phyloP scores from a whole-genome alignment of 2,329 filamentous ascomycete species.

The Fusarium xylarioides region DNA sequence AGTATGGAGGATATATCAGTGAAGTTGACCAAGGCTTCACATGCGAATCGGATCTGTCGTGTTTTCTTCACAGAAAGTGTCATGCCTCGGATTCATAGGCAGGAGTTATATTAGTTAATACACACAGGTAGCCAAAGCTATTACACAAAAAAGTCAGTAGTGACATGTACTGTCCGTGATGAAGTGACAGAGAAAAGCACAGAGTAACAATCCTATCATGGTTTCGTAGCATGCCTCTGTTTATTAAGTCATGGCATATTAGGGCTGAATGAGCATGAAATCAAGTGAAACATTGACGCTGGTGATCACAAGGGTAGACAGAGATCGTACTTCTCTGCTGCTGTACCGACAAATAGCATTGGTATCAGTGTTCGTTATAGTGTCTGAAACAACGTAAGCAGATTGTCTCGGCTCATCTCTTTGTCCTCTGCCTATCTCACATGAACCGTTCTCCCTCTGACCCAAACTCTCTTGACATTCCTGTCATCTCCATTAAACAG shows the following conservation, averaged over 20 bases:
- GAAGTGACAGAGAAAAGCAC: neutral
- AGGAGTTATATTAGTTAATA: neutral
- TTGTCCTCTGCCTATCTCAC: neutral
- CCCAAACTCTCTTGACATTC: conserved; percentile 90
- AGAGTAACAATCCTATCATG: neutral
- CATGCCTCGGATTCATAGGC: neutral
- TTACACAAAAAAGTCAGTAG: neutral
- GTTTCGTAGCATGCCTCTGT: conserved; percentile 2
- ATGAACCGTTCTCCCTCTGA: conserved; percentile 84
- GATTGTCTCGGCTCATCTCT: neutral
- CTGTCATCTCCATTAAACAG: conserved; percentile 92
- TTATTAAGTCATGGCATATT: neutral
- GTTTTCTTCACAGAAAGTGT: neutral
- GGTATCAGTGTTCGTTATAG: neutral
- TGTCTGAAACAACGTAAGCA: neutral
- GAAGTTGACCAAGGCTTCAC: neutral
- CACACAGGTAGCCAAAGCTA: neutral
- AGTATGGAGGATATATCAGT: neutral
- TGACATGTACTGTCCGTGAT: neutral
- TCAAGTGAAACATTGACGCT: neutral
- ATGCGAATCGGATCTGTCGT: neutral
- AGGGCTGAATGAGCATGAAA: neutral
- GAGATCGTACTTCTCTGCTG: neutral
- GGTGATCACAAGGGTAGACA: neutral
- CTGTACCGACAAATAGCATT: neutral